Conservation (phyloP, 2,329 filamentous ascomycete genomes). For the Tolypocladium ophioglossoides region DNA sequence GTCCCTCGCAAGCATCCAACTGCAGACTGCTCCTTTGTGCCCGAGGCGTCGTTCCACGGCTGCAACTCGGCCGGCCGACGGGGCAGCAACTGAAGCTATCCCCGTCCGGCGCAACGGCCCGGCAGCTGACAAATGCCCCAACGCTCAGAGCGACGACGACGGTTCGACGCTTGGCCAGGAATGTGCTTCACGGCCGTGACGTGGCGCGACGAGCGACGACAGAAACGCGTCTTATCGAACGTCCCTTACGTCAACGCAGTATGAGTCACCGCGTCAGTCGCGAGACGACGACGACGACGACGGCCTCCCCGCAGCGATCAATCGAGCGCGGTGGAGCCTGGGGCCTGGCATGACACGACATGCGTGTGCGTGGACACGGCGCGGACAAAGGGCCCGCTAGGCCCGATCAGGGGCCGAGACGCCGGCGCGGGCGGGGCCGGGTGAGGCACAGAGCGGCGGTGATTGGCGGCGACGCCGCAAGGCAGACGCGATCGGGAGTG, state of each 20-base stretch:
- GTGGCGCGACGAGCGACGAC: not conserved
- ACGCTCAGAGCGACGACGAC: not conserved
- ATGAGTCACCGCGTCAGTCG: not conserved
- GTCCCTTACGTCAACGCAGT: not conserved
- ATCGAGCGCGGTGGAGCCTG: no score
- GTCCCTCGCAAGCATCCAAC: no score
- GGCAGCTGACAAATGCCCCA: not conserved
- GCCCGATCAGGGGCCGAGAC: not conserved
- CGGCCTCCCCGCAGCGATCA: not conserved
- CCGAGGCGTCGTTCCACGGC: no score
- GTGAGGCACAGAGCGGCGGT: not conserved
- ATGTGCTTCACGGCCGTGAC: not conserved
- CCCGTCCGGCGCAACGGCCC: not conserved
- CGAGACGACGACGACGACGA: not conserved
- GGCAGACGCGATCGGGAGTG: no score
- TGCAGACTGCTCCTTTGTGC: no score
- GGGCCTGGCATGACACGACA: not conserved
- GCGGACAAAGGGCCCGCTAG: constrained; percentile 4
- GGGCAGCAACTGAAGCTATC: not conserved
- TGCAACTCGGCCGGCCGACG: not conserved
- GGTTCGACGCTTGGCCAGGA: no score
- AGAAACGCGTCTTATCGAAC: not conserved
- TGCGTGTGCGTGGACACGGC: constrained; percentile 3
- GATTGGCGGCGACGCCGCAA: not conserved
- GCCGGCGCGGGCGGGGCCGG: not conserved